phyloP scores from a whole-genome alignment of 176 grass and related monocot genomes.

The Phyllostachys edulis region DNA sequence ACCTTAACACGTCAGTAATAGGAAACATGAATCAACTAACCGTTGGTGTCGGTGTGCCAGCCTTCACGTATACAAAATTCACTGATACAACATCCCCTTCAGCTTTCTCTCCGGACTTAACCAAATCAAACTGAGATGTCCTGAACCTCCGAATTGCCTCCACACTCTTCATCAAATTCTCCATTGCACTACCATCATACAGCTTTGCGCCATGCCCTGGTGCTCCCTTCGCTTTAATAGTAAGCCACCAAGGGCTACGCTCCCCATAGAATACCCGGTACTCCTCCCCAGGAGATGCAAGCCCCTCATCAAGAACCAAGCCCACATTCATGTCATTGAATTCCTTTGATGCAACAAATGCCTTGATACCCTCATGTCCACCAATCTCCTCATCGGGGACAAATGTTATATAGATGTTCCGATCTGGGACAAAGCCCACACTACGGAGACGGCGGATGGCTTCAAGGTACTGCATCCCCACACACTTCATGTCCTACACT shows the following conservation, averaged over 20 bases:
- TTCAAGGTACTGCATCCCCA: slow-evolving; percentile 96
- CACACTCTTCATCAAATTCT: slow-evolving; percentile 93
- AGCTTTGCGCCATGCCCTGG: slow-evolving; percentile 91
- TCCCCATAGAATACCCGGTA: slow-evolving; percentile 96
- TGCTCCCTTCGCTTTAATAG: slow-evolving; percentile 64
- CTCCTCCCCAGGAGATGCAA: slow-evolving; percentile 65
- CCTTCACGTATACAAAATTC: slow-evolving; percentile 88
- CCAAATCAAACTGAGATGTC: slow-evolving; percentile 84
- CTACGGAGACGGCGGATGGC: slow-evolving; percentile 64
- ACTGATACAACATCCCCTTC: slow-evolving; percentile 89
- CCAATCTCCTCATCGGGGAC: slow-evolving; percentile 95
- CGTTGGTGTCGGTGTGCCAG: slow-evolving; percentile 76
- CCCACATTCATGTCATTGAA: slow-evolving; percentile 74
- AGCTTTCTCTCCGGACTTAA: slow-evolving; percentile 69
- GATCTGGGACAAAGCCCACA: slow-evolving; percentile 59
- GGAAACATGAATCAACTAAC: slow-evolving; percentile 51
- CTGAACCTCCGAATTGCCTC: slow-evolving; percentile 79
- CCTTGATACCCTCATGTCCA: slow-evolving; percentile 52
- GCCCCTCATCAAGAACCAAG: slow-evolving; percentile 83
- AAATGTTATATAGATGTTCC: slow-evolving; percentile 81
- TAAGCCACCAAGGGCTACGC: slow-evolving; percentile 77
- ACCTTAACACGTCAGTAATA: slow-evolving; percentile 6
- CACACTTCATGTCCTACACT: slow-evolving; percentile 92
- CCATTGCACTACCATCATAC: slow-evolving; percentile 92
- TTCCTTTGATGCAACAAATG: slow-evolving; percentile 56